phyloP scores from a whole-genome alignment of 1,139 yeast genomes.

The Suhomyces terraborum region DNA sequence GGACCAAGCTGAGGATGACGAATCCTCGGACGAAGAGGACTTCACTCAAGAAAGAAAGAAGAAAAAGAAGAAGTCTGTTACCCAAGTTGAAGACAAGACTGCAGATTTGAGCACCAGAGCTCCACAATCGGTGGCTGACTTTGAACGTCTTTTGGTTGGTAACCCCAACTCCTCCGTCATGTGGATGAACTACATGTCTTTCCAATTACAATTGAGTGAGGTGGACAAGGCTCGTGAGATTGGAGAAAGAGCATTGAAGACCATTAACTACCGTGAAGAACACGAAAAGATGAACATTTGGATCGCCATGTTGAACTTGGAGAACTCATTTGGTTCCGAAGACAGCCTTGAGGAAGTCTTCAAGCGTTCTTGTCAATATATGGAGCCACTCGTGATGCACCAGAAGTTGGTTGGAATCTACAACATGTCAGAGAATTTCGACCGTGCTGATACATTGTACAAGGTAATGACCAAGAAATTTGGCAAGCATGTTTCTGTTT shows the following conservation, averaged over 20 bases:
- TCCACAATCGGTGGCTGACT: conserved; percentile 89
- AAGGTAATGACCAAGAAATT: conserved; percentile 76
- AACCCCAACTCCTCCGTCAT: conserved; percentile 90
- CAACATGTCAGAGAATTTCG: conserved; percentile 68
- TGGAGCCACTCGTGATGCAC: conserved; percentile 85
- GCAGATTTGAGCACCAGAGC: conserved; percentile 80
- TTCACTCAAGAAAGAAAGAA: conserved; percentile 49
- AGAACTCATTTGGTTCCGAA: conserved; percentile 86
- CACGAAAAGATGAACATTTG: conserved; percentile 91
- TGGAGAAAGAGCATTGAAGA: conserved; percentile 88
- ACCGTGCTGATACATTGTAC: conserved; percentile 70
- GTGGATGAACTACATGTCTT: conserved; percentile 99
- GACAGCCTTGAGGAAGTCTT: conserved; percentile 80
- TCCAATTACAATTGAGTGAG: conserved; percentile 92
- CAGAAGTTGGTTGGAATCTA: conserved; percentile 77
- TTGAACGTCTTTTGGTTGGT: conserved; percentile 87
- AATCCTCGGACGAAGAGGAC: conserved; percentile 58
- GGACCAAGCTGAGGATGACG: conserved; percentile 69
- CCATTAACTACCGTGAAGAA: conserved; percentile 89
- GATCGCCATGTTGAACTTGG: conserved; percentile 94
- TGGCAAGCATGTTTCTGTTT: conserved; percentile 66
- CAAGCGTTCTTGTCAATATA: conserved; percentile 82
- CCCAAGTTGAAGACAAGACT: conserved; percentile 73
- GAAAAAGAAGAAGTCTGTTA: conserved; percentile 46
- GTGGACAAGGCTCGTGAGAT: conserved; percentile 92